These are phyloP conservation scores for Dryadomyces sulphureus DNA, from an alignment of 2,329 filamentous ascomycete species.

Conservation along the genomic window DNA sequence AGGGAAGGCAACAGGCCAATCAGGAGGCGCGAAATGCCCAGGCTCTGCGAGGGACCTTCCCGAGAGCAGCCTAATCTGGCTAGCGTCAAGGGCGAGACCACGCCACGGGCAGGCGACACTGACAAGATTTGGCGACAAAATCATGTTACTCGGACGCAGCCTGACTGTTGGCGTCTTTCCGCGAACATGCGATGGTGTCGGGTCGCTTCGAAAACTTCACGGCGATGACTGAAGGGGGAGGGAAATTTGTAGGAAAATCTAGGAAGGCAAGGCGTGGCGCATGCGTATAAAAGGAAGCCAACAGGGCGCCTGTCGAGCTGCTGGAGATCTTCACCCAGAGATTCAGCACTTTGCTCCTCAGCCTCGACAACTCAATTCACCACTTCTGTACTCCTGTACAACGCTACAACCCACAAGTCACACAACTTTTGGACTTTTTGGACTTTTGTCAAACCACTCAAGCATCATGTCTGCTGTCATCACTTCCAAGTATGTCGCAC, in stretches of 20 bases:
- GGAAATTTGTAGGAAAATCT: background rate
- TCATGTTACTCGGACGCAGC: background rate
- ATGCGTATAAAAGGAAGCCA: background rate
- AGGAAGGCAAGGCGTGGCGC: background rate
- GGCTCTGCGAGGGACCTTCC: background rate
- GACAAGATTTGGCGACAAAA: conserved; percentile 1
- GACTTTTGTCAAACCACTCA: background rate
- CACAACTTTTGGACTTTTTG: background rate
- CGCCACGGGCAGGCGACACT: conserved; percentile 1
- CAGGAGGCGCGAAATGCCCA: background rate
- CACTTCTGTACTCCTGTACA: background rate
- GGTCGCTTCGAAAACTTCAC: background rate
- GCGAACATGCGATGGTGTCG: conserved; percentile 1
- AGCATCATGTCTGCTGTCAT: conserved; percentile 1
- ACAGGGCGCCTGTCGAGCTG: background rate
- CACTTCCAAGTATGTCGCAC: conserved; percentile 1
- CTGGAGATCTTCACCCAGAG: background rate
- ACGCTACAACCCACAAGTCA: background rate
- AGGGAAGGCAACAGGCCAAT: background rate
- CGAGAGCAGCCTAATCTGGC: background rate
- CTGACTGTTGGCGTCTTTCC: background rate
- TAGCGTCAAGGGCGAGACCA: background rate
- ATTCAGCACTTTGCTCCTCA: too few species aligned
- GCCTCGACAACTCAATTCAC: background rate
- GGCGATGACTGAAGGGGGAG: background rate